A percentile compares a stretch with the other conserved stretches of the same genome.
These are phyloP conservation scores for Ambrosia artemisiifolia DNA, from an alignment of 129 eudicot species.

Conservation along the genomic window DNA sequence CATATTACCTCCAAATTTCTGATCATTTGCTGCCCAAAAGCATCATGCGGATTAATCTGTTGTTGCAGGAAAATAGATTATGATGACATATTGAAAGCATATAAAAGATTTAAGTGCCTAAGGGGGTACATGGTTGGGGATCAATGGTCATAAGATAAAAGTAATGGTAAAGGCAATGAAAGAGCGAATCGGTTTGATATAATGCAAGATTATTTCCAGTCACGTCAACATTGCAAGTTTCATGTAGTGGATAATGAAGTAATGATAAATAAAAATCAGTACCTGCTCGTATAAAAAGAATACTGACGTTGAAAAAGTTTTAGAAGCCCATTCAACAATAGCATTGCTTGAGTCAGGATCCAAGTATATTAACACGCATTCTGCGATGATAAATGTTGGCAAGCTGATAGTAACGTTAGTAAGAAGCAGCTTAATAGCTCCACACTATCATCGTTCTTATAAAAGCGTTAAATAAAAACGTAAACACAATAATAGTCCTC, in stretches of 20 bases:
- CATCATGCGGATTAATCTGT: constrained; percentile 95
- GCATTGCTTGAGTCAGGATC: constrained; percentile 87
- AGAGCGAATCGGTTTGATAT: neutral
- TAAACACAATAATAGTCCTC: neutral
- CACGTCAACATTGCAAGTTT: neutral
- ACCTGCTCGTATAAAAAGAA: constrained; percentile 99
- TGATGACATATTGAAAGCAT: constrained; percentile 12
- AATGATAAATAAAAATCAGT: constrained; percentile 1
- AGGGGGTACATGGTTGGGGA: neutral
- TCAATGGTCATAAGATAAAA: neutral
- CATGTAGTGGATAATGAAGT: neutral
- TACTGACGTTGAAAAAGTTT: constrained; percentile 67
- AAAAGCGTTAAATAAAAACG: neutral
- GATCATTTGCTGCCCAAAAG: constrained; percentile 99
- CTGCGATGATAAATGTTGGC: constrained; percentile 99
- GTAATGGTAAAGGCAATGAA: neutral
- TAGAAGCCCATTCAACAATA: constrained; percentile 93
- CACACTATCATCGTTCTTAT: neutral
- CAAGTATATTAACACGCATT: constrained; percentile 92
- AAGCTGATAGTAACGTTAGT: constrained; percentile 85
- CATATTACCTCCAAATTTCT: constrained; percentile 82
- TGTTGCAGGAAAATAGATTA: constrained; percentile 18
- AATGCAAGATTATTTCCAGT: neutral
- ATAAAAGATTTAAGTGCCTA: neutral
- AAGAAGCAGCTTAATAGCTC: constrained; percentile 34